Evolutionary conservation across 2,329 filamentous ascomycete species (phyloP).

Genomic region (Salinomyces thailandicus): DNA sequence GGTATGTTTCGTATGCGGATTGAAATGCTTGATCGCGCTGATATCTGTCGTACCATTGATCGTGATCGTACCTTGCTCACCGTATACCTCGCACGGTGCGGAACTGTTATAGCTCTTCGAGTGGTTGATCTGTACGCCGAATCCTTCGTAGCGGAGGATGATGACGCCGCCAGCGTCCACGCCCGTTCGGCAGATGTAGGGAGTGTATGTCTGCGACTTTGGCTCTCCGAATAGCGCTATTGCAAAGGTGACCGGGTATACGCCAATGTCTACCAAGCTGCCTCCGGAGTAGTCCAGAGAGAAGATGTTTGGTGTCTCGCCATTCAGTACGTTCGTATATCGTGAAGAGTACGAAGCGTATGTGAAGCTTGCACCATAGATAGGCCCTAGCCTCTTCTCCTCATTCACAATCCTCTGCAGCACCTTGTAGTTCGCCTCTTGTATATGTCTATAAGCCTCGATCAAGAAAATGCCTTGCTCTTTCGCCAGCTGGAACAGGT

Average conservation of each 20-base stretch:
- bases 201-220: conserved; percentile 31
- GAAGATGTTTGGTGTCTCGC: conserved; percentile 41
- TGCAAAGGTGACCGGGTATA: conserved; percentile 39
- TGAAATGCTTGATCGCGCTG: conserved; percentile 30
- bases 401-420: conserved; percentile 28
- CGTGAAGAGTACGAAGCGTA: conserved; percentile 37
- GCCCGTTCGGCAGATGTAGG: conserved; percentile 34
- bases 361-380: conserved; percentile 36
- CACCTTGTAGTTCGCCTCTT: conserved; percentile 40
- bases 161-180: conserved; percentile 38
- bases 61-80: conserved; percentile 37
- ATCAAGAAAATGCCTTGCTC: conserved; percentile 34
- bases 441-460: conserved; percentile 41
- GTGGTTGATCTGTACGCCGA: conserved; percentile 34
- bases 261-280: conserved; percentile 38
- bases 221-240: conserved; percentile 39
- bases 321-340: conserved; percentile 38
- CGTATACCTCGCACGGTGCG: conserved; percentile 38
- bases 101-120: conserved; percentile 36
- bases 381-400: conserved; percentile 29
- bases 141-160: conserved; percentile 34
- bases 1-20: conserved; percentile 34
- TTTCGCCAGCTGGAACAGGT: conserved; percentile 33
- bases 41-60: conserved; percentile 38
- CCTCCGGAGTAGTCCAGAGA: conserved; percentile 38